Conservation (phyloP, 805 yeast genomes). For the Pichia nanzhaoensis region DNA sequence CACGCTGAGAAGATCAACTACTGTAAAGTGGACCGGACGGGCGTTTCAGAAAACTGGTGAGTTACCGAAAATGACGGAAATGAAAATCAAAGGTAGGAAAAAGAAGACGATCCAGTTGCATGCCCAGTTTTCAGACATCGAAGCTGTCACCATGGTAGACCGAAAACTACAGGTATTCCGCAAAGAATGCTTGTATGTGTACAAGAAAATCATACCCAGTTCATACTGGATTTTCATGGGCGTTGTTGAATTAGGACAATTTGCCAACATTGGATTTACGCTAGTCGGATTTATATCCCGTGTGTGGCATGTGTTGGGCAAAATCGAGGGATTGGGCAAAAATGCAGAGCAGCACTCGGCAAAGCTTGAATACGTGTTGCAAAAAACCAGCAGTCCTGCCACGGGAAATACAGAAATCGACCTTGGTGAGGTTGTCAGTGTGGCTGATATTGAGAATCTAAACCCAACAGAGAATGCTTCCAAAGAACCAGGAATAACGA, state of each 20-base stretch:
- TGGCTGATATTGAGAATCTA: neutral
- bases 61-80: conserved; percentile 8
- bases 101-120: neutral
- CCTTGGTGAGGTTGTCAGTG: conserved; percentile 1
- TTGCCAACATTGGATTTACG: conserved; percentile 64
- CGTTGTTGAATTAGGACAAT: conserved; percentile 70
- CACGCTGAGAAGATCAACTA: conserved; percentile 7
- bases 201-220: conserved; percentile 34
- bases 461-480: neutral
- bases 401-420: neutral
- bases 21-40: conserved; percentile 10
- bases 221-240: conserved; percentile 60
- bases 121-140: neutral
- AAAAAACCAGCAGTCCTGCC: neutral
- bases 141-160: neutral
- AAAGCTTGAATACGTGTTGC: conserved; percentile 15
- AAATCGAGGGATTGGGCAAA: neutral
- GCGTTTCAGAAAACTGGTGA: conserved; percentile 2
- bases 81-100: neutral
- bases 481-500: neutral
- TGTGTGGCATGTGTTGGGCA: conserved; percentile 24
- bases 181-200: conserved; percentile 24
- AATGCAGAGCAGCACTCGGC: neutral
- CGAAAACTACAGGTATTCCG: neutral
- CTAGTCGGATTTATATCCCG: conserved; percentile 51